Evolutionary conservation across 129 eudicot genomes (phyloP), one percentile per base, ranked within the genome.

Genomic region (Silybum marianum): DNA sequence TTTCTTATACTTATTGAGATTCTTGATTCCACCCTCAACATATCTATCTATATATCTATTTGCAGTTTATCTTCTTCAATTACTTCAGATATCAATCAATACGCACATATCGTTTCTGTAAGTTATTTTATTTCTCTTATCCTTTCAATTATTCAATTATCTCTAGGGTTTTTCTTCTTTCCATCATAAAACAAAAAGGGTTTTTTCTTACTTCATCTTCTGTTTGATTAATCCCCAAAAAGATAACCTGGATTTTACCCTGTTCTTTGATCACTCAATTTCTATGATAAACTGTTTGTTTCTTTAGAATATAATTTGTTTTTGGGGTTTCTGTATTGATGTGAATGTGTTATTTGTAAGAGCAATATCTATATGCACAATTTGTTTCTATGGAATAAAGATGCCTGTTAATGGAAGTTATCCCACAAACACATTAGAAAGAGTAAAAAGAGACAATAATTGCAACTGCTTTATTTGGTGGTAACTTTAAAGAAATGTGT

Each of bases 251-350:
- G 34, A 72, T n/a, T n/a, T n/a, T 71, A 21, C 69, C 75, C 19
- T 81, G 44, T 32, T 25, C 24, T 63, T 30, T 74, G 80, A 81
- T 81, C 80, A 69, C 69, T 44, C 14, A 44, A 73, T 65, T 74
- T 26, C 22, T 42, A 14, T 65, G 26, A 4, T 25, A 7, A 63
- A 74, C 12, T 39, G 30, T 81, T 65, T 73, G 28, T 14, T 62
- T 71, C 3, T 23, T 36, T 3, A 14, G 46, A 54, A 21, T 36
- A 8, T 42, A 25, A 3, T 38, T 9, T 44, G 25, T 71, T 70
- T 71, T 21, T 51, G 84, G 78, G 72, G 60, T 14, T 65, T 19
- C 71, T 32, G 63, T 1, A 69, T 4, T 77, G 40, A 70, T 71
- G 28, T 83, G 6, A 24, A 76, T 83, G 66, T 71, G 51, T 76